phyloP scores from a whole-genome alignment of 768 basidiomycete genomes.

The Chalciporus pseudorubinellus region DNA sequence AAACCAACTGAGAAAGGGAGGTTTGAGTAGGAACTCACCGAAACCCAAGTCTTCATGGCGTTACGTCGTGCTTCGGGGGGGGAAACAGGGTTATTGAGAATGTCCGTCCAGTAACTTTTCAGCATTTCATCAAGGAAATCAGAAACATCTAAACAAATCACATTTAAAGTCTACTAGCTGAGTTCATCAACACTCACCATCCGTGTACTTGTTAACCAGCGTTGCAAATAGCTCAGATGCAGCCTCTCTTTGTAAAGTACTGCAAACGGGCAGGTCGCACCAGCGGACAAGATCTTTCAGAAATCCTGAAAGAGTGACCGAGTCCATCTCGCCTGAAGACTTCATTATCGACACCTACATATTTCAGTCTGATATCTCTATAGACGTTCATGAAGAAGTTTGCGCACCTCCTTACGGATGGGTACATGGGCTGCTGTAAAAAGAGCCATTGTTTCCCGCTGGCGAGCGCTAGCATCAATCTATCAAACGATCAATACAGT shows the following conservation, averaged over 20 bases:
- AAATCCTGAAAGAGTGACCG: slow-evolving; percentile 48
- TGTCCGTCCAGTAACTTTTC: slow-evolving; percentile 46
- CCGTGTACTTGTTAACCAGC: slow-evolving; percentile 74
- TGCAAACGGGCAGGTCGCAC: slow-evolving; percentile 50
- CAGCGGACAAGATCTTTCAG: slow-evolving; percentile 57
- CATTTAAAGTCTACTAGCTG: neutral
- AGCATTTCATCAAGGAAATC: slow-evolving; percentile 44
- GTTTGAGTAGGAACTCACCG: slow-evolving; percentile 45
- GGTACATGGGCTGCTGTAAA: slow-evolving; percentile 67
- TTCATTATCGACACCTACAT: slow-evolving; percentile 41
- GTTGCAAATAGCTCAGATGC: slow-evolving; percentile 59
- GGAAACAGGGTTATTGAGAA: slow-evolving; percentile 38
- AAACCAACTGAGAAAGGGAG: neutral
- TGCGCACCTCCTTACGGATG: slow-evolving; percentile 60
- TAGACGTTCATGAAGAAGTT: neutral
- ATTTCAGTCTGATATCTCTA: neutral
- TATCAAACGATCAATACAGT: slow-evolving; percentile 7
- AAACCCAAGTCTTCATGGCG: slow-evolving; percentile 62
- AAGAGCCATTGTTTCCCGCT: slow-evolving; percentile 65
- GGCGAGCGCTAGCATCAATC: slow-evolving; percentile 26
- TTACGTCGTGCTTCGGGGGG: slow-evolving; percentile 42
- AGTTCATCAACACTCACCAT: slow-evolving; percentile 45
- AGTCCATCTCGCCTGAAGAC: slow-evolving; percentile 34
- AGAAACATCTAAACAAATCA: slow-evolving; percentile 39
- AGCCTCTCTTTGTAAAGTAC: slow-evolving; percentile 51